These are phyloP conservation scores for Trichomonascaceae sp. DNA, from an alignment of 1,139 yeast species.

Conservation along the genomic window DNA sequence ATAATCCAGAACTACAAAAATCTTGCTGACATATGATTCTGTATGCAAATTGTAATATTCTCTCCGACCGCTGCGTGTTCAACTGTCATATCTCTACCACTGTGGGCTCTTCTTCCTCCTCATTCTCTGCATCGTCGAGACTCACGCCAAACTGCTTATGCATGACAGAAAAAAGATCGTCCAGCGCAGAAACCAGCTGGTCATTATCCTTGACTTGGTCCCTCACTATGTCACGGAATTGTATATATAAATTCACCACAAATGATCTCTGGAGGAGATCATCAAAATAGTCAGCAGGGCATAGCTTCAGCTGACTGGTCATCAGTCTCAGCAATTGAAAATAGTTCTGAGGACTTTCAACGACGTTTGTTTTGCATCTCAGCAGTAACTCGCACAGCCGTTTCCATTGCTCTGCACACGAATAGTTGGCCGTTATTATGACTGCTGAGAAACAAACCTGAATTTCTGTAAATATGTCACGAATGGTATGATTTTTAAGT, in stretches of 20 bases:
- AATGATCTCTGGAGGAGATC: conserved; percentile 28
- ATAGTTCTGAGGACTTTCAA: conserved; percentile 17
- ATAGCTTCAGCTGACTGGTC: conserved; percentile 28
- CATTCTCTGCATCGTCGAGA: conserved; percentile 10
- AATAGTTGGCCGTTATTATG: conserved; percentile 40
- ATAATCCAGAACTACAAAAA: too few species aligned
- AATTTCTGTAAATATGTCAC: conserved; percentile 36
- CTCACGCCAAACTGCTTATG: conserved; percentile 6
- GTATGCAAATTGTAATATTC: too few species aligned
- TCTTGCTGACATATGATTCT: too few species aligned
- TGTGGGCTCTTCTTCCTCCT: conserved; percentile 13
- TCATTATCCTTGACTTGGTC: neutral
- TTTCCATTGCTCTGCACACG: conserved; percentile 43
- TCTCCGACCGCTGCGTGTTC: neutral
- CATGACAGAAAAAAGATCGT: neutral
- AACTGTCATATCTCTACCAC: conserved; percentile 7
- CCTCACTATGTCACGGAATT: conserved; percentile 12
- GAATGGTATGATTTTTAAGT: conserved; percentile 18
- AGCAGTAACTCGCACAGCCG: conserved; percentile 34
- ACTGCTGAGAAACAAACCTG: conserved; percentile 37
- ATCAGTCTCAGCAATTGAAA: conserved; percentile 28
- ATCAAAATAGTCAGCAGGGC: conserved; percentile 38
- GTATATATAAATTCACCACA: conserved; percentile 18
- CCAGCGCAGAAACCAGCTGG: conserved; percentile 2
- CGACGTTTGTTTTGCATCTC: conserved; percentile 25